phyloP scores from a whole-genome alignment of 1,284 basidiomycete species.

The Thecaphora thlaspeos region DNA sequence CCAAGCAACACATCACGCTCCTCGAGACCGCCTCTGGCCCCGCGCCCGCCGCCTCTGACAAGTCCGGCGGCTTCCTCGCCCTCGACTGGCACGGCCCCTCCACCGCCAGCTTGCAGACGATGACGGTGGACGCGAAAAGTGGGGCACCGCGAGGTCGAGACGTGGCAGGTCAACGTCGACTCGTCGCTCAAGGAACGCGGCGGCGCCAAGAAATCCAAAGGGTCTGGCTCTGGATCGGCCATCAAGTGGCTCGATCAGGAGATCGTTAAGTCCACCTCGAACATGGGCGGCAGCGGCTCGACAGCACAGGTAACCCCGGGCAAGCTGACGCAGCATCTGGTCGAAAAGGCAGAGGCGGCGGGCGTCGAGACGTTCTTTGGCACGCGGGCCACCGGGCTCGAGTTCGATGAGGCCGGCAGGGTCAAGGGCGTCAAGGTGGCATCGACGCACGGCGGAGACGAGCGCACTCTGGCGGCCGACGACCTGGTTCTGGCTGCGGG shows the following conservation, averaged over 20 bases:
- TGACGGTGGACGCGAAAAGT: slow-evolving; percentile 69
- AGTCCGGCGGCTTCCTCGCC: slow-evolving; percentile 88
- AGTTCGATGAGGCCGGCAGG: slow-evolving; percentile 16
- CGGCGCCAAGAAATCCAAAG: slow-evolving; percentile 4
- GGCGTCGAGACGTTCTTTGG: slow-evolving; percentile 60
- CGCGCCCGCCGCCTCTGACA: slow-evolving; percentile 73
- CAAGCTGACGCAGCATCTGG: slow-evolving; percentile 74
- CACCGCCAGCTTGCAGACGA: slow-evolving; percentile 75
- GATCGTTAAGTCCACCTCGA: slow-evolving; percentile 43
- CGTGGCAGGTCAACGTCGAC: slow-evolving; percentile 41
- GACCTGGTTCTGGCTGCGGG: slow-evolving; percentile 74
- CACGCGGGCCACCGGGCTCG: slow-evolving; percentile 44
- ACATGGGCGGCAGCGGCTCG: slow-evolving; percentile 59
- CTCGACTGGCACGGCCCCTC: slow-evolving; percentile 71
- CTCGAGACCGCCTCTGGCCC: slow-evolving; percentile 71
- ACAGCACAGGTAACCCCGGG: slow-evolving; percentile 82
- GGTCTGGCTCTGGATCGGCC: slow-evolving; percentile 13
- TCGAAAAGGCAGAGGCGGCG: slow-evolving; percentile 61
- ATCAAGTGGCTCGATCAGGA: slow-evolving; percentile 56
- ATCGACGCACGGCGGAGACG: slow-evolving; percentile 9
- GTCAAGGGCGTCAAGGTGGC: slow-evolving; percentile 26
- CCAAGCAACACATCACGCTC: slow-evolving; percentile 59
- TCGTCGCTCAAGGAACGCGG: slow-evolving; percentile 24
- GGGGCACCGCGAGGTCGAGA: slow-evolving; percentile 74
- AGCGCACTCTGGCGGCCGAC: slow-evolving; percentile 44